Conservation (phyloP, 1,284 basidiomycete species). For the Puccinia coronata region DNA sequence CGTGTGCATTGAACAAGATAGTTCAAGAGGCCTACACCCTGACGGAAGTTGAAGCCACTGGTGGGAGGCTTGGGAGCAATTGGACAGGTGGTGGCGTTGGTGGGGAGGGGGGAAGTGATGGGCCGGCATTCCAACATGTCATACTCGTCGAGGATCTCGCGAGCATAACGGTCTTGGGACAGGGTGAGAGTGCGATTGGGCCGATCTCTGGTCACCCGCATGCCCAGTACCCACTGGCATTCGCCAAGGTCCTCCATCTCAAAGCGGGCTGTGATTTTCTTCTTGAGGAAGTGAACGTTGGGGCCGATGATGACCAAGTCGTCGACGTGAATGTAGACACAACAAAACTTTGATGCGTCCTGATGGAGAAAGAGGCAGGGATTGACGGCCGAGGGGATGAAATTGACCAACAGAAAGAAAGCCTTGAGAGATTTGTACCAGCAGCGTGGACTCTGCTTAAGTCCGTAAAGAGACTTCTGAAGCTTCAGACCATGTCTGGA, state of each 20-base stretch:
- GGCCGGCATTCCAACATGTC: no score
- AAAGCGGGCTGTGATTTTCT: background rate
- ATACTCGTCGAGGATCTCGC: background rate
- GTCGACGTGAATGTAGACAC: no score
- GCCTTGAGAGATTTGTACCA: slow-evolving; percentile 2
- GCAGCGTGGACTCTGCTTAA: background rate
- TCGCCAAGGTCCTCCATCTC: no score
- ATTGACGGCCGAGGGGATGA: background rate
- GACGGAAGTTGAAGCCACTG: no score
- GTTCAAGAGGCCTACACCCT: no score
- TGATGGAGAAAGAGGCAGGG: slow-evolving; percentile 3
- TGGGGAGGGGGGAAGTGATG: background rate
- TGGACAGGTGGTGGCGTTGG: background rate
- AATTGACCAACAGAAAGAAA: background rate
- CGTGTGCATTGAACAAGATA: no score
- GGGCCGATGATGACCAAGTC: background rate
- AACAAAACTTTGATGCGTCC: background rate
- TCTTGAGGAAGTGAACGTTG: background rate
- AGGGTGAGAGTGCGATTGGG: background rate
- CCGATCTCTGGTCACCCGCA: no score
- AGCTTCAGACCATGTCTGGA: background rate
- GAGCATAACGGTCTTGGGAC: background rate
- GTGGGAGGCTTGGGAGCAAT: background rate
- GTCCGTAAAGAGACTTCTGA: background rate
- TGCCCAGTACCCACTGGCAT: background rate